A percentile compares a stretch with the other conserved stretches of the same genome.
These are phyloP conservation scores for Rhododendron ferrugineum DNA, from an alignment of 148 eudicot species.

Conservation along the genomic window DNA sequence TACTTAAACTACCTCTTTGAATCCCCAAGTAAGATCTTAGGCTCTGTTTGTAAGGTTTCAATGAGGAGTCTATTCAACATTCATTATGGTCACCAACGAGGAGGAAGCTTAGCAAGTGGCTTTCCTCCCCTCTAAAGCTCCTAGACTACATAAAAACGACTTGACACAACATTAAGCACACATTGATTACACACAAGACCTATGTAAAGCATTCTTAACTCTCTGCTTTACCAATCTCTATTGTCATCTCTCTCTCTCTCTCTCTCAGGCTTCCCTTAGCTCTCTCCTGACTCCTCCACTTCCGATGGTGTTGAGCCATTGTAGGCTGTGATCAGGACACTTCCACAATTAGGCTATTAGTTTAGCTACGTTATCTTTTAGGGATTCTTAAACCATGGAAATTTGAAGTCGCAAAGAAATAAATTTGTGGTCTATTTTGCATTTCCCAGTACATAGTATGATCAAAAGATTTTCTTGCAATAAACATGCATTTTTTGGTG, in stretches of 20 bases:
- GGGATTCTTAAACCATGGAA: neutral
- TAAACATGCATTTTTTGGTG: neutral
- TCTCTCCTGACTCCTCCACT: neutral
- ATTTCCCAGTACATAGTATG: neutral
- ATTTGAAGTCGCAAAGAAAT: neutral
- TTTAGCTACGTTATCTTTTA: neutral
- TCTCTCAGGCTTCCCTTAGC: neutral
- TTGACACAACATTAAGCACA: neutral
- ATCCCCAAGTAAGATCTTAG: neutral
- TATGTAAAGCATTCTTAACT: neutral
- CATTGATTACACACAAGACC: neutral
- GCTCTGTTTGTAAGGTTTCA: neutral
- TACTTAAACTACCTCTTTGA: neutral
- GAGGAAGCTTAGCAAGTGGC: neutral
- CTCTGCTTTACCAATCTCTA: neutral
- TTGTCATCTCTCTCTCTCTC: neutral
- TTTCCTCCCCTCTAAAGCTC: neutral
- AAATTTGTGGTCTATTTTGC: neutral
- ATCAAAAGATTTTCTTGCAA: neutral
- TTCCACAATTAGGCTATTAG: neutral
- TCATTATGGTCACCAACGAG: neutral
- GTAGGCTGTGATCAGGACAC: neutral
- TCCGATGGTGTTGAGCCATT: neutral
- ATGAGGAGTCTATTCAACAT: neutral
- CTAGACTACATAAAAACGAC: neutral